Conservation (phyloP, 1,284 basidiomycete species). For the Ceratobasidium sp. region DNA sequence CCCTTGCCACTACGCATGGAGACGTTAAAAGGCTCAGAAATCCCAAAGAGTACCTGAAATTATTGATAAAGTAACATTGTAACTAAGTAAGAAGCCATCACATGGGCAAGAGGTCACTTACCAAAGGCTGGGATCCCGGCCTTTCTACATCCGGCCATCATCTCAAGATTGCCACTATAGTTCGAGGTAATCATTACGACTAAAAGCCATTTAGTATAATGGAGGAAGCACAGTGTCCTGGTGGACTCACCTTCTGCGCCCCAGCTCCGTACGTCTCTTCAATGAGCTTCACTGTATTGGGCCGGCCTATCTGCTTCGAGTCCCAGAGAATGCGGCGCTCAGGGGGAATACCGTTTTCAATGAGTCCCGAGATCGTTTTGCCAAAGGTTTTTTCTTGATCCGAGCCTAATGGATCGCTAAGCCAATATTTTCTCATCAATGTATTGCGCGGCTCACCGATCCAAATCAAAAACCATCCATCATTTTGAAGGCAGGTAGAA, state of each 20-base stretch:
- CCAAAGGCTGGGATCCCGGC: conserved; percentile 42
- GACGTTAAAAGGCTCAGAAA: background rate
- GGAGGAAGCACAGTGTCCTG: conserved; percentile 1
- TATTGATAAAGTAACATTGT: background rate
- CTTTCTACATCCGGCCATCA: conserved; percentile 78
- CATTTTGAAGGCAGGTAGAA: conserved; percentile 52
- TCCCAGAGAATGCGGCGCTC: conserved; percentile 77
- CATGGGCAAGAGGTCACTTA: conserved; percentile 19
- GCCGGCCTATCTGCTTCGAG: conserved; percentile 69
- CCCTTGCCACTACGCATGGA: background rate
- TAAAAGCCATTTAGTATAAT: conserved; percentile 44
- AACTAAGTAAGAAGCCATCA: conserved; percentile 5
- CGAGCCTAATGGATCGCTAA: conserved; percentile 29
- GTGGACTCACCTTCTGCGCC: conserved; percentile 66
- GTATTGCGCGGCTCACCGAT: conserved; percentile 77
- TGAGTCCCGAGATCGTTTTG: conserved; percentile 71
- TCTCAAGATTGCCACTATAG: conserved; percentile 71
- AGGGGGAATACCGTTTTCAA: conserved; percentile 67
- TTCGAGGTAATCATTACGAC: conserved; percentile 82
- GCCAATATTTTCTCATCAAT: conserved; percentile 15
- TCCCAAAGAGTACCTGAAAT: conserved; percentile 31
- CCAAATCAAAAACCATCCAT: conserved; percentile 73
- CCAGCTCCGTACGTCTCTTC: conserved; percentile 70
- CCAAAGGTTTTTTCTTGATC: conserved; percentile 62
- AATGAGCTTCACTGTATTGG: conserved; percentile 76